Evolutionary conservation across 441 rosid genomes (phyloP).

Genomic region (Arabidopsis lyrata): DNA sequence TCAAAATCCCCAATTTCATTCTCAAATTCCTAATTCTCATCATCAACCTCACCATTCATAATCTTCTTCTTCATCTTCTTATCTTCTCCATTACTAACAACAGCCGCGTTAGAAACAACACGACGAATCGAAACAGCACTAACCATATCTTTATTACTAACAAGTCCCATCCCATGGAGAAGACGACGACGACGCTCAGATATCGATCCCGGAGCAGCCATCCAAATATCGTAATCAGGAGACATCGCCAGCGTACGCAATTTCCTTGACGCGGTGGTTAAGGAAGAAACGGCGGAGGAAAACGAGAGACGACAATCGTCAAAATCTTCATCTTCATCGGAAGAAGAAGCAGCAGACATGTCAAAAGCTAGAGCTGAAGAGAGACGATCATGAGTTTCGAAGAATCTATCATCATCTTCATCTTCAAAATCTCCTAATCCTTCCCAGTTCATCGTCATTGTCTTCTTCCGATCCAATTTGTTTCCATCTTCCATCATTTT

Average conservation of each 20-base stretch:
- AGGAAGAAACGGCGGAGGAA: conserved; percentile 62
- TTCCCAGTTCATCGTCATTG: conserved; percentile 79
- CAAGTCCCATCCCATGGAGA: conserved; percentile 81
- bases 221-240: conserved; percentile 81
- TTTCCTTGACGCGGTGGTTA: conserved; percentile 49
- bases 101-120: conserved; percentile 28
- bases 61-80: conserved; percentile 1
- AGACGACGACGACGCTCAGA: conserved; percentile 80
- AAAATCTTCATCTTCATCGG: conserved; percentile 69
- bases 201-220: conserved; percentile 87
- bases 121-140: conserved; percentile 43
- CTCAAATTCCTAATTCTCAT: too few relatives aligned
- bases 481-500: conserved; percentile 27
- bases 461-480: conserved; percentile 54
- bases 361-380: conserved; percentile 58
- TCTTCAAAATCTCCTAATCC: conserved; percentile 70
- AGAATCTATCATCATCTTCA: conserved; percentile 72
- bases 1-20: too few relatives aligned
- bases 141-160: conserved; percentile 48
- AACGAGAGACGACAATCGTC: conserved; percentile 79
- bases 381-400: conserved; percentile 68
- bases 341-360: conserved; percentile 56
- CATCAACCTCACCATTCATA: conserved; percentile 6
- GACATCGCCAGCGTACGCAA: conserved; percentile 50
- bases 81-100: not conserved